Evolutionary conservation across 441 rosid species (phyloP), one percentile per base, ranked within the genome.

Genomic region (Corymbia calophylla): DNA sequence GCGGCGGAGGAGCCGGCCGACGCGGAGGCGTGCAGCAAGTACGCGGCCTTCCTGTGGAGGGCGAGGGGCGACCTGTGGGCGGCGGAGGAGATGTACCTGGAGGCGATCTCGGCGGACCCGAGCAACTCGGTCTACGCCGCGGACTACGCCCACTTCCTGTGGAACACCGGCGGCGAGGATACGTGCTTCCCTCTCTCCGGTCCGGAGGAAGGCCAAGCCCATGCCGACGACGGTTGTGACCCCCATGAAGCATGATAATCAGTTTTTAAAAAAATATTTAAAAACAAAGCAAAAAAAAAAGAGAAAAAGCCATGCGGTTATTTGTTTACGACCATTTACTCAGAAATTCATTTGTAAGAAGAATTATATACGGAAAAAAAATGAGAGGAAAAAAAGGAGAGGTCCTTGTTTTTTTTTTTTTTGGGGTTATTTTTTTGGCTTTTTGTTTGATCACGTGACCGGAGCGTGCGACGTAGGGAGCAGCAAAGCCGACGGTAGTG

Each of bases 111-210:
- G 55, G 96, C 93, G 2, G 99, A 97, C 62, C 99, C 99, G 0
- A 87, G 91, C 73, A 97, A 96, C 94, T 91, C 97, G 10, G 91
- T 88, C 85, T 88, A 97, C 81, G 95, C 99, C 3, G 96, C 96
- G 31, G 93, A 93, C 89, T 97, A 97, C 86, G 99, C 99, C 12
- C 92, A 96, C 93, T 97, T 97, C 91, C 94, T 97, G 35, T 97
- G 99, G 99, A 97, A 94, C 80, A 97, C 98, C 1, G 99, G 98
- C 4, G 99, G 96, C 17, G 98, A 97, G 12, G 99, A 97, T 88
- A 97, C 99, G 15, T 97, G 99, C 91, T 97, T 94, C 95, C 98
- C 98, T 88, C 94, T 96, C 31, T 88, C 80, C 58, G 91, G 94
- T 66, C 90, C 95, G 13, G 94, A 94, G 55, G 87, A 87, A 7